Conservation (phyloP, 2,329 filamentous ascomycete species). For the Stachybotrys echinatus region DNA sequence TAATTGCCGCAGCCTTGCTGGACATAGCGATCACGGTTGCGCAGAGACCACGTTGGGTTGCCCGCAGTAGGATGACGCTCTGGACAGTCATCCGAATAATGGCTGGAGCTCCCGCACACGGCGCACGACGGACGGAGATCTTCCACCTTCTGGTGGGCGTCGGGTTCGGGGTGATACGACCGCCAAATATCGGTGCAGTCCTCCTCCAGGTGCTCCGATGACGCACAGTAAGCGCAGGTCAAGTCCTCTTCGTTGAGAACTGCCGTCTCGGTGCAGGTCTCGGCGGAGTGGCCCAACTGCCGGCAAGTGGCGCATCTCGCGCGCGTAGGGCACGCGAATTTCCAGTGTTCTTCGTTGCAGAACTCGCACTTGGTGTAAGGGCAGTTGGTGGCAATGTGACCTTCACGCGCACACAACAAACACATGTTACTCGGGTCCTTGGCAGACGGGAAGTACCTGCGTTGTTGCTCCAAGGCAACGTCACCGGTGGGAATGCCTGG, state of each 20-base stretch:
- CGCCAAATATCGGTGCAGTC: conserved; percentile 58
- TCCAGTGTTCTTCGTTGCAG: conserved; percentile 42
- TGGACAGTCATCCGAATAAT: conserved; percentile 54
- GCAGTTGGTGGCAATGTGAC: conserved; percentile 41
- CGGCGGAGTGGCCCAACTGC: conserved; percentile 52
- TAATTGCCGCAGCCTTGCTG: conserved; percentile 35
- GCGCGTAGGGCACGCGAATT: conserved; percentile 44
- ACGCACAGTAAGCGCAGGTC: conserved; percentile 57
- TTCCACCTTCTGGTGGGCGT: conserved; percentile 40
- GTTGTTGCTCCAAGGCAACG: conserved; percentile 33
- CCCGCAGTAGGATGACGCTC: conserved; percentile 11
- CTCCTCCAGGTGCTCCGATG: conserved; percentile 50
- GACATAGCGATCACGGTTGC: conserved; percentile 43
- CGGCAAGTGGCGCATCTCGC: conserved; percentile 54
- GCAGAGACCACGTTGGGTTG: conserved; percentile 47
- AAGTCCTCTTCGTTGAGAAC: conserved; percentile 46
- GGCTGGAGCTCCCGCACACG: conserved; percentile 45
- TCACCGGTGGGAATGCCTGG: conserved; percentile 10
- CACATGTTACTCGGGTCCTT: conserved; percentile 39
- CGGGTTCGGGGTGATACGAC: conserved; percentile 39
- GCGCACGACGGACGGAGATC: conserved; percentile 50
- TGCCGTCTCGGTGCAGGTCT: conserved; percentile 48
- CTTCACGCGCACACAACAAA: conserved; percentile 42
- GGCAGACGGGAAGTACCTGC: conserved; percentile 47
- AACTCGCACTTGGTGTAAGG: conserved; percentile 40